These are phyloP conservation scores for Stephanodiscus minutulus DNA, from an alignment of 108 stramenopile species.

Conservation along the genomic window DNA sequence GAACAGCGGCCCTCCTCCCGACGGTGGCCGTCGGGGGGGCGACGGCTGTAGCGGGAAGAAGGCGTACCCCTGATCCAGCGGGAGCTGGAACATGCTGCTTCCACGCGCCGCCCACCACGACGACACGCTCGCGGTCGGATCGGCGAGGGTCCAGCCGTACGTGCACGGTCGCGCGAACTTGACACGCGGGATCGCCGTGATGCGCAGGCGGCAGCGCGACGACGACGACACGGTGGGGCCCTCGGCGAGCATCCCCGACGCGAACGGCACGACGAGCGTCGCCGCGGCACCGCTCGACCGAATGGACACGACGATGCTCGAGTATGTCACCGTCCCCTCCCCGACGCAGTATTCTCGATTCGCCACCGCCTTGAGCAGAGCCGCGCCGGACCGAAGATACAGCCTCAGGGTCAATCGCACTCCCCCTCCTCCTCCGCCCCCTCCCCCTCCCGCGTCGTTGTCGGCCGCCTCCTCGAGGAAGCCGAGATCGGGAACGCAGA, in stretches of 20 bases:
- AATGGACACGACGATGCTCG: constrained; percentile 20
- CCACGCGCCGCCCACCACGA: no score
- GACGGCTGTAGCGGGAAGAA: no score
- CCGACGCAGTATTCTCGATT: constrained; percentile 44
- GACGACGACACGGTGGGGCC: constrained; percentile 22
- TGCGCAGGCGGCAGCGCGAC: no score
- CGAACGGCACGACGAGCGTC: constrained; percentile 28
- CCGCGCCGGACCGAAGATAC: constrained; percentile 44
- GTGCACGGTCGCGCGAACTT: constrained; percentile 61
- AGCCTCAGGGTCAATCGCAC: constrained; percentile 30
- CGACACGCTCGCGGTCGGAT: constrained; percentile 59
- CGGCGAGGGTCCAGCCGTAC: constrained; percentile 76
- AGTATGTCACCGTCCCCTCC: constrained; percentile 33
- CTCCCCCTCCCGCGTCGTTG: no score
- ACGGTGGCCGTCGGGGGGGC: no score
- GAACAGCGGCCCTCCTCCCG: constrained; percentile 27
- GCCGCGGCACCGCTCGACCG: neutral
- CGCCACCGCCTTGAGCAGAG: constrained; percentile 41
- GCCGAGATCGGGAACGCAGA: constrained; percentile 53
- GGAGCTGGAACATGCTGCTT: constrained; percentile 63
- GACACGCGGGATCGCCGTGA: constrained; percentile 24
- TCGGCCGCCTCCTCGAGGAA: constrained; percentile 28
- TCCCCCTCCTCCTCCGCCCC: no score
- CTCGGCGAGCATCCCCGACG: constrained; percentile 38
- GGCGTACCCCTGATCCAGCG: constrained; percentile 75